These are phyloP conservation scores for Cryptococcus neoformans DNA, from an alignment of 1,284 basidiomycete genomes.

Conservation along the genomic window DNA sequence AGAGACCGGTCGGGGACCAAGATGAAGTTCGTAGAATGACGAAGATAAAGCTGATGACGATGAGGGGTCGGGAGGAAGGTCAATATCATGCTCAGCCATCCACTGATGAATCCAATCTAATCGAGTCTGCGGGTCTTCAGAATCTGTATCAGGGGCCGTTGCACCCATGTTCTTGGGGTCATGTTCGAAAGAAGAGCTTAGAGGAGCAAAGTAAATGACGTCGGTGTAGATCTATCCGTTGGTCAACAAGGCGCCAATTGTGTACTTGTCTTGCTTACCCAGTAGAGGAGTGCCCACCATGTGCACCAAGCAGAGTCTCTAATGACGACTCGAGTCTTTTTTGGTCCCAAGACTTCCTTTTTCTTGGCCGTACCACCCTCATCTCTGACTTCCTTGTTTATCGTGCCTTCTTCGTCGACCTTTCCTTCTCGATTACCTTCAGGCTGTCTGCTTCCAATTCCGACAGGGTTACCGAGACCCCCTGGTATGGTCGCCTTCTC, in stretches of 20 bases:
- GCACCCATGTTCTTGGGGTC: slow-evolving; percentile 12
- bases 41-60: not conserved
- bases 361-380: not conserved
- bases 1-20: slow-evolving; percentile 70
- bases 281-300: slow-evolving; percentile 78
- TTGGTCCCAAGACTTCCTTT: slow-evolving; percentile 31
- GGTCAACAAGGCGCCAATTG: slow-evolving; percentile 1
- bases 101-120: slow-evolving; percentile 42
- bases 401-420: slow-evolving; percentile 1
- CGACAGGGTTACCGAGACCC: not conserved
- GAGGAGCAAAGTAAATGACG: slow-evolving; percentile 74
- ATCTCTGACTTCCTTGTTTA: not conserved
- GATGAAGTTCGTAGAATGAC: not conserved
- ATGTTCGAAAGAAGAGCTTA: slow-evolving; percentile 59
- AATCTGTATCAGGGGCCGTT: slow-evolving; percentile 3
- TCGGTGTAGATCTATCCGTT: slow-evolving; percentile 72
- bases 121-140: slow-evolving; percentile 16
- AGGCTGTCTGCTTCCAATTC: too few species aligned
- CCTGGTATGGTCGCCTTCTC: not conserved
- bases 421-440: not conserved
- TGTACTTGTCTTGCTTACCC: slow-evolving; percentile 54
- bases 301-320: slow-evolving; percentile 77
- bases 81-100: slow-evolving; percentile 32
- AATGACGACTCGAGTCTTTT: slow-evolving; percentile 65
- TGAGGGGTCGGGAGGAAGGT: not conserved